A percentile compares a stretch with the other conserved stretches of the same genome.
Conservation (phyloP, 176 grass and related monocot species). For the bread wheat (Triticum aestivum) region IWGSC_CS_RefSeq_v2.1 NC_057798.1:29348423-29348922, state of each 20-base stretch:
- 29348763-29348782: not conserved
- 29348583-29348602: no score
- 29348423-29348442: no score
- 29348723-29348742: not conserved
- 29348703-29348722: constrained; percentile 18
- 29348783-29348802: constrained; percentile 25
- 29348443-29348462: no score
- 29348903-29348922: not conserved
- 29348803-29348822: constrained; percentile 41
- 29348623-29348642: not conserved
- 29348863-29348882: constrained; percentile 75
- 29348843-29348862: constrained; percentile 79
- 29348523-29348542: no score
- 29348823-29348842: constrained; percentile 85
- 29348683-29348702: not conserved
- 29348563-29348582: no score
- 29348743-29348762: not conserved
- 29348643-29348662: not conserved
- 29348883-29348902: constrained; percentile 31
- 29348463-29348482: no score
- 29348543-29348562: no score
- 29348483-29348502: no score
- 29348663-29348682: not conserved
- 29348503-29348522: no score
- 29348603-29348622: no score